phyloP scores from a whole-genome alignment of 1,284 basidiomycete species.

The Peniophora sp. region DNA sequence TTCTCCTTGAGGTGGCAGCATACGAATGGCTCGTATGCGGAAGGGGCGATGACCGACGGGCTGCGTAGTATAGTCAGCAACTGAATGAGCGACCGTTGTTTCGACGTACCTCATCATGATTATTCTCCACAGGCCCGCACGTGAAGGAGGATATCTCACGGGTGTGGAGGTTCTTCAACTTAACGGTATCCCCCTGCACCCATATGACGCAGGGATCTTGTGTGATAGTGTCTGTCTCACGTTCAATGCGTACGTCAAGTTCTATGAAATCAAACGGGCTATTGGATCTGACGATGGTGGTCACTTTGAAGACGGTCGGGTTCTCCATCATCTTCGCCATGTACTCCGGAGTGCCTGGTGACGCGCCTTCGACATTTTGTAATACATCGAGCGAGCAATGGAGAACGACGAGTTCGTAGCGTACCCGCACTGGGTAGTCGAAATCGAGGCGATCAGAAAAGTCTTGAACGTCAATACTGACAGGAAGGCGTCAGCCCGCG shows the following conservation, averaged over 20 bases:
- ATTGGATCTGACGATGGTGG: conserved; percentile 31
- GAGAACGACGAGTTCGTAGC: conserved; percentile 42
- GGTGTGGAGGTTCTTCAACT: conserved; percentile 36
- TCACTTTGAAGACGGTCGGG: conserved; percentile 31
- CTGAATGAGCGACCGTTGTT: too few species aligned
- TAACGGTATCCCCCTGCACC: conserved; percentile 34
- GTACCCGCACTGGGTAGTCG: conserved; percentile 40
- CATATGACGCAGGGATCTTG: conserved; percentile 33
- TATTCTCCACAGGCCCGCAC: conserved; percentile 18
- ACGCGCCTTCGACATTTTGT: conserved; percentile 40
- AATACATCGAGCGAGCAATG: conserved; percentile 40
- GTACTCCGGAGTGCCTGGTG: conserved; percentile 32
- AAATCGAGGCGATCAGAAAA: conserved; percentile 32
- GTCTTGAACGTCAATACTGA: conserved; percentile 37
- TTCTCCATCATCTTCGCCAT: conserved; percentile 25
- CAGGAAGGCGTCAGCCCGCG: not conserved
- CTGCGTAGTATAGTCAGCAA: too few species aligned
- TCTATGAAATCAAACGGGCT: conserved; percentile 32
- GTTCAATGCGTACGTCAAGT: conserved; percentile 36
- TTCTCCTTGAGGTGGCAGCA: conserved; percentile 46
- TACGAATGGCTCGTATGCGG: conserved; percentile 41
- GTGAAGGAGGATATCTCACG: conserved; percentile 19
- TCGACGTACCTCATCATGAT: conserved; percentile 6
- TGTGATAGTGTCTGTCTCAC: not conserved
- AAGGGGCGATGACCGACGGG: conserved; percentile 14